These are phyloP conservation scores for Pseudogymnoascus sp. DNA, from an alignment of 2,329 filamentous ascomycete genomes.

Conservation along the genomic window DNA sequence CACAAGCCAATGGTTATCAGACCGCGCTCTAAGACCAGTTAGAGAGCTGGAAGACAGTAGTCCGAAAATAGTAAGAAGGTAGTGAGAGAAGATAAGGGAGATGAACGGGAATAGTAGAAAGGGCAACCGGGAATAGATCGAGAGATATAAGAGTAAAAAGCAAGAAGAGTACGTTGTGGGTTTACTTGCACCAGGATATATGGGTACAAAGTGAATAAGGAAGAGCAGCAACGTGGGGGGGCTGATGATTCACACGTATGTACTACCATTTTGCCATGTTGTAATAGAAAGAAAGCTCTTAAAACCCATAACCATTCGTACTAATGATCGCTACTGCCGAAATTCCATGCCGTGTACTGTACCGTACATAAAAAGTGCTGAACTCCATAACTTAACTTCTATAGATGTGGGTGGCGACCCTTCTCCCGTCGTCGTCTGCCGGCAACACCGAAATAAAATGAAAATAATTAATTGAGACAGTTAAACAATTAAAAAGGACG, in stretches of 20 bases:
- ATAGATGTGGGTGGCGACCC: neutral
- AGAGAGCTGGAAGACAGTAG: neutral
- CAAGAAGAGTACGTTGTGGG: neutral
- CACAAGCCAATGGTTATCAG: slow-evolving; percentile 5
- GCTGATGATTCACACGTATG: neutral
- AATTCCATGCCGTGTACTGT: neutral
- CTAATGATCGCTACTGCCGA: neutral
- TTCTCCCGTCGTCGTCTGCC: neutral
- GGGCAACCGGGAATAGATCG: neutral
- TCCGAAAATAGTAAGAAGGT: neutral
- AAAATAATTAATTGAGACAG: neutral
- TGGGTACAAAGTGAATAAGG: neutral
- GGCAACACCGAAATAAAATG: neutral
- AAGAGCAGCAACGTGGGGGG: neutral
- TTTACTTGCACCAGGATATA: neutral
- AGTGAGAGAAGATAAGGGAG: neutral
- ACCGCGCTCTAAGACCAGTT: neutral
- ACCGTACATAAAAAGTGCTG: neutral
- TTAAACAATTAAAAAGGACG: neutral
- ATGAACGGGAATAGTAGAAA: neutral
- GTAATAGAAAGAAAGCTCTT: neutral
- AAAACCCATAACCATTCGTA: neutral
- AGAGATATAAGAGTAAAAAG: neutral
- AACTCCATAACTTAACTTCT: neutral
- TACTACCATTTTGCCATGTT: neutral